phyloP scores from a whole-genome alignment of 2,329 filamentous ascomycete genomes.

The Clathrospora elynae region DNA sequence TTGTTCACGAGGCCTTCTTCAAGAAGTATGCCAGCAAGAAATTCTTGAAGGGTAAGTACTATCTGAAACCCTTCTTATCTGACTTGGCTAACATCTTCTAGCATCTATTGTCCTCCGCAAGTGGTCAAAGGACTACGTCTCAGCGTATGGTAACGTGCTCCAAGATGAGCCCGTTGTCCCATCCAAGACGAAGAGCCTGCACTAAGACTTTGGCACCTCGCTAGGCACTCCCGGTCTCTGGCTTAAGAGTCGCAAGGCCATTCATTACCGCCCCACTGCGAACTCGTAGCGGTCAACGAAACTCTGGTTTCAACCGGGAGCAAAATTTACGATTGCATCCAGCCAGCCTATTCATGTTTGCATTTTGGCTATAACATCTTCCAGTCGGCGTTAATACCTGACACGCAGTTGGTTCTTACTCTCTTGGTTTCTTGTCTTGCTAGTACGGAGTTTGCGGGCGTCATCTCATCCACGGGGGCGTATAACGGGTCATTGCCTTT shows the following conservation, averaged over 20 bases:
- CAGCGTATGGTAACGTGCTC: slow-evolving; percentile 39
- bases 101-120: slow-evolving; percentile 88
- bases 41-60: slow-evolving; percentile 86
- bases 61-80: not conserved
- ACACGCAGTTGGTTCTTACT: slow-evolving; percentile 37
- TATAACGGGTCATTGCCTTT: slow-evolving; percentile 27
- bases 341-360: slow-evolving; percentile 40
- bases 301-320: slow-evolving; percentile 14
- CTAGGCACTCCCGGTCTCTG: slow-evolving; percentile 25
- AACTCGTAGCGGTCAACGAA: slow-evolving; percentile 14
- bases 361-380: slow-evolving; percentile 42
- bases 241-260: slow-evolving; percentile 17
- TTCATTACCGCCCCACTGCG: slow-evolving; percentile 10
- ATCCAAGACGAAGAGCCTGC: slow-evolving; percentile 30
- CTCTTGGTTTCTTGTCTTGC: slow-evolving; percentile 23
- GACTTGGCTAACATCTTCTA: slow-evolving; percentile 47
- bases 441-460: slow-evolving; percentile 29
- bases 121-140: slow-evolving; percentile 81
- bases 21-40: slow-evolving; percentile 99
- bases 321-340: slow-evolving; percentile 24
- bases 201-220: slow-evolving; percentile 26
- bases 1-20: slow-evolving; percentile 96
- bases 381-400: slow-evolving; percentile 46
- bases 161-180: slow-evolving; percentile 28
- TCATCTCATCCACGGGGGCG: slow-evolving; percentile 34